Evolutionary conservation across 192 early-diverging fungal genomes (phyloP), one percentile per base, ranked within the genome.

Genomic region (Obelidium mucronatum): DNA sequence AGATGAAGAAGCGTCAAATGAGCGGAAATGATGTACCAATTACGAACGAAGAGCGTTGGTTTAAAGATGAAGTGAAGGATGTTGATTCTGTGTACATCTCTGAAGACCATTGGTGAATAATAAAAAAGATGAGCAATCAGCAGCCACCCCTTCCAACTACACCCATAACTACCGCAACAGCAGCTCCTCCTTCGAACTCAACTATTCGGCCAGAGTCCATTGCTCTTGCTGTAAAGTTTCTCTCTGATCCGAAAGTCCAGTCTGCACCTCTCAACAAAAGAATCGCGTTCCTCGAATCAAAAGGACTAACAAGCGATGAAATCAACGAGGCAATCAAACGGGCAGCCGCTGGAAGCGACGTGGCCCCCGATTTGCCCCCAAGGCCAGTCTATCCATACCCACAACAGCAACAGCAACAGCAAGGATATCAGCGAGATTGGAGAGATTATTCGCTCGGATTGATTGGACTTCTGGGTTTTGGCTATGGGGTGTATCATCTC

Each of bases 211-310:
- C 2, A 2, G 83, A 81, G 53, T 60, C 79, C 53, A 63, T 87
- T 36, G 62, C 76, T 33, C 51, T 56, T 1, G 98, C 98, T 2
- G 92, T 98, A 74, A 92, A 92, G 61, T 99, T 99, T 79, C 89
- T 99, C 37, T 79, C 83, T 26, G 96, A 99, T 83, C 92, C 96
- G 42, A 95, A 96, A 75, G 97, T 99, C 17, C 92, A 94, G 77
- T 80, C 89, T 11, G 90, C 94, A 19, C 89, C 98, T 0, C 80
- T 99, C 28, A 94, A 94, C 37, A 97, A 97, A 70, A 92, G 93
- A 56, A 85, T 97, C 34, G 90, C 97, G n/a, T 99, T 99, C 81
- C 87, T 99, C 30, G 95, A 98, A 76, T 91, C 91, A 51, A 99
- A 99, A 84, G 98, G 98, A 0, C 81, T 99, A 69, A 94, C 92